Evolutionary conservation across 352 stramenopile genomes (phyloP).

Genomic region (Globisporangium acanthophoron): DNA sequence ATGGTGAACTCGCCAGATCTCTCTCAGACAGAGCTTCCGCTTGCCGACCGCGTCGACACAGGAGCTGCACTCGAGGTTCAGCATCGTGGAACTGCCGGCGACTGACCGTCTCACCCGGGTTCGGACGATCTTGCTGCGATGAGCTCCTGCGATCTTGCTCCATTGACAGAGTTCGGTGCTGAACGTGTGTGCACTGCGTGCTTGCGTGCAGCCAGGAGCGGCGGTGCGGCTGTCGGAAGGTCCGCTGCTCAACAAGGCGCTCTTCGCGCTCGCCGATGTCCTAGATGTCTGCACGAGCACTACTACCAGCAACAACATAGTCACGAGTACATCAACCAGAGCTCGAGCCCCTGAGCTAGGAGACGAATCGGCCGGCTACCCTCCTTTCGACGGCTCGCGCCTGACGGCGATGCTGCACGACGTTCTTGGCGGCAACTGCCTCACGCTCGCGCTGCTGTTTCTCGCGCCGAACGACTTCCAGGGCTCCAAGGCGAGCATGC

Average conservation of each 20-base stretch:
- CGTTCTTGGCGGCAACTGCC: constrained; percentile 42
- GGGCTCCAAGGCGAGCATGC: constrained; percentile 32
- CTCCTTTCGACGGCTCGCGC: constrained; percentile 24
- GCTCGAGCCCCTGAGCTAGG: neutral
- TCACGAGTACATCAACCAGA: too few relatives aligned
- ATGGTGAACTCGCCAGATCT: constrained; percentile 16
- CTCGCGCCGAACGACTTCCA: constrained; percentile 30
- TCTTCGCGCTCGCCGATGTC: constrained; percentile 41
- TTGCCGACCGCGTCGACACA: constrained; percentile 28
- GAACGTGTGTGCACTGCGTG: neutral
- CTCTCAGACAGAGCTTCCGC: constrained; percentile 34
- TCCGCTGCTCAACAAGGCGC: constrained; percentile 49
- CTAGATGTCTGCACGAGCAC: constrained; percentile 9
- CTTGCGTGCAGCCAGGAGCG: constrained; percentile 14
- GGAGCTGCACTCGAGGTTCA: constrained; percentile 35
- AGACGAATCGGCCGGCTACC: neutral
- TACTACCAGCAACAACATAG: neutral
- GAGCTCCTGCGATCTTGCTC: neutral
- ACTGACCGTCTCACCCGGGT: constrained; percentile 46
- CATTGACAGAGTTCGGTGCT: neutral
- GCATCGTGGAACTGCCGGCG: constrained; percentile 39
- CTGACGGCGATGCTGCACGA: constrained; percentile 44
- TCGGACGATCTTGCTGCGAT: constrained; percentile 4
- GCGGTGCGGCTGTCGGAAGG: constrained; percentile 38
- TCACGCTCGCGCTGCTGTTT: constrained; percentile 40